Evolutionary conservation across 2,329 filamentous ascomycete genomes (phyloP), one percentile per base, ranked within the genome.

Genomic region (Colletotrichum abscissum): DNA sequence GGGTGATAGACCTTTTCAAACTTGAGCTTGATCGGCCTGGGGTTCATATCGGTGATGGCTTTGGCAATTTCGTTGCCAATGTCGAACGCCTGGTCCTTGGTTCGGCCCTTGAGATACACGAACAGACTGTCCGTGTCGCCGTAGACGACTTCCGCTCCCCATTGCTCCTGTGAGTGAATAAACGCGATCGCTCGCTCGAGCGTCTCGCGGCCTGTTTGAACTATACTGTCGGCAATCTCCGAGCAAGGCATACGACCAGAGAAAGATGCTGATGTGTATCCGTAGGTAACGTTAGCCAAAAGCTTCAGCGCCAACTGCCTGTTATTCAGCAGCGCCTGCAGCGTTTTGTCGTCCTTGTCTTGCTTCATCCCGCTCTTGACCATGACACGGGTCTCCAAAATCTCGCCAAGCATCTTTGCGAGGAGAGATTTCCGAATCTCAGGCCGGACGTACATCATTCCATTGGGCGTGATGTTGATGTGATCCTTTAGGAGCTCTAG

Each of bases 1-100:
- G 97, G 97, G 75, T 97, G 94, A 82, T 99, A 99, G 1, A 99
- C 96, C 78, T 99, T 99, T 81, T 99, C 97, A 77, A 99, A 98
- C 81, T 98, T 98, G 75, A 99, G 92, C 83, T 98, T 98, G 76
- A 99, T 87, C 0, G 97, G 97, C 1, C 92, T 90, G 2, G 97
- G 97, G 79, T 98, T 99, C 86, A 94, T 93, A 67, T 94, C 90
- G 0, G 97, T 98, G 70, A 99, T 91, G 16, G 92, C 92, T 78
- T 93, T 90, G 42, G 95, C 93, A 74, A 99, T 99, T 80, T 98
- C 96, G 77, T 95, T 91, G 35, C 97, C 97, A 66, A 99, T 95
- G 67, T 92, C 89, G 81, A 99, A 99, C 0, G 97, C 97, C 80
- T 98, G 91, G 24, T 95, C 94, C 67, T 91, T 92, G 0, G 94